Conservation (phyloP, 148 eudicot species). For the Linanthus parryae region DNA sequence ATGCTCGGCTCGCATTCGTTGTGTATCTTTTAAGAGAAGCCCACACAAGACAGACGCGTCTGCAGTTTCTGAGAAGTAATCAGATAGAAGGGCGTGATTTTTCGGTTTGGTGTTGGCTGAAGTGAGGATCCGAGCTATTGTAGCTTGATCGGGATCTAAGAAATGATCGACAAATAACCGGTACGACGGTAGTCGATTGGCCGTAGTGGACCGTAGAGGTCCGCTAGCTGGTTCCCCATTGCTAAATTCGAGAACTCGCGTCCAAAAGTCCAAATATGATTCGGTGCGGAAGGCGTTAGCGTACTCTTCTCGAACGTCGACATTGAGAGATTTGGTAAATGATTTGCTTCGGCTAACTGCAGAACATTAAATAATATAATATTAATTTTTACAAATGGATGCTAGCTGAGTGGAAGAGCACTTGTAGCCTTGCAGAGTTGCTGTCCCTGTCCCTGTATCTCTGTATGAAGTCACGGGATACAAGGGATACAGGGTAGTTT, state of each 20-base stretch:
- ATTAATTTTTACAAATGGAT: not conserved
- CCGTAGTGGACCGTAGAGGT: constrained; percentile 47
- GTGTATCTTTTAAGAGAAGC: constrained; percentile 49
- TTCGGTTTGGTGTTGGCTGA: constrained; percentile 14
- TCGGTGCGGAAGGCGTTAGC: constrained; percentile 94
- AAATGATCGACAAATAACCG: constrained; percentile 80
- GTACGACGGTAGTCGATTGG: constrained; percentile 75
- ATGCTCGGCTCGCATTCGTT: constrained; percentile 34
- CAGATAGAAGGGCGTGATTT: constrained; percentile 40
- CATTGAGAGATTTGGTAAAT: not conserved
- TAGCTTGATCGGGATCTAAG: constrained; percentile 77
- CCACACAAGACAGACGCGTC: constrained; percentile 66
- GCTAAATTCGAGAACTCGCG: constrained; percentile 47
- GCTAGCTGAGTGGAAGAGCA: too few species aligned
- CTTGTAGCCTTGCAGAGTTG: not conserved
- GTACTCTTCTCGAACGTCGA: constrained; percentile 83
- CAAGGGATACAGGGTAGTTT: not conserved
- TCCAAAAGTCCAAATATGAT: constrained; percentile 81
- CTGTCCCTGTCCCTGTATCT: not conserved
- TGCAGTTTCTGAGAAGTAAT: constrained; percentile 61
- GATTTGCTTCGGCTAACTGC: constrained; percentile 15
- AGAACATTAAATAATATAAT: not conserved
- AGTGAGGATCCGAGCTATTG: constrained; percentile 34
- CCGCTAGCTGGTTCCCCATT: constrained; percentile 15
- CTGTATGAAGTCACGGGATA: not conserved